phyloP scores from a whole-genome alignment of 2,329 filamentous ascomycete genomes.

The Cercospora janseana region DNA sequence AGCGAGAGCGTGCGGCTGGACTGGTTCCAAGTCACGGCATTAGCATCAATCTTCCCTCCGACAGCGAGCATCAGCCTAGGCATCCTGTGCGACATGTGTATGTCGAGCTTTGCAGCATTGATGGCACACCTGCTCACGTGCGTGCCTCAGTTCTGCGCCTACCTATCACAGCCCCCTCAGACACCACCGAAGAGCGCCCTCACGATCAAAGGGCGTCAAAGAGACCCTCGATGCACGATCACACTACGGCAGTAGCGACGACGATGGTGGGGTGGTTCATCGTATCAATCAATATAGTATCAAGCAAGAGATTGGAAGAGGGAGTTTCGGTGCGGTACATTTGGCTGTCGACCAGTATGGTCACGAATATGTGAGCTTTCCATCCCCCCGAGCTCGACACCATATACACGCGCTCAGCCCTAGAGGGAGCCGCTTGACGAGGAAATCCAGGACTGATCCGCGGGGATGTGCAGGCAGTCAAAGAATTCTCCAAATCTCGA shows the following conservation, averaged over 20 bases:
- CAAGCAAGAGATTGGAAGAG: slow-evolving; percentile 91
- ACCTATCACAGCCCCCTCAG: slow-evolving; percentile 62
- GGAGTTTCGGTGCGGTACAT: slow-evolving; percentile 93
- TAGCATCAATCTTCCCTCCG: slow-evolving; percentile 45
- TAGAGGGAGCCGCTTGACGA: background rate
- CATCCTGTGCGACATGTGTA: slow-evolving; percentile 53
- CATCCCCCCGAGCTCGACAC: slow-evolving; percentile 2
- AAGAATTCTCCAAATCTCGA: slow-evolving; percentile 93
- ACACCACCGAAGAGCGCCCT: slow-evolving; percentile 63
- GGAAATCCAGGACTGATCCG: slow-evolving; percentile 20
- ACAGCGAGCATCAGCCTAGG: slow-evolving; percentile 43
- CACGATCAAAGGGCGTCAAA: slow-evolving; percentile 64
- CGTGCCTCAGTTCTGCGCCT: slow-evolving; percentile 52
- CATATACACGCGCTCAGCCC: slow-evolving; percentile 10
- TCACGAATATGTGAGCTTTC: slow-evolving; percentile 75
- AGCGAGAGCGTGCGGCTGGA: slow-evolving; percentile 31
- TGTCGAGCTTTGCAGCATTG: slow-evolving; percentile 26
- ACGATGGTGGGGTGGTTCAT: slow-evolving; percentile 77
- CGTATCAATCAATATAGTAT: slow-evolving; percentile 94
- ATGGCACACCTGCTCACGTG: slow-evolving; percentile 14
- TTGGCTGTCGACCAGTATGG: slow-evolving; percentile 86
- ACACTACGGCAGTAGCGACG: slow-evolving; percentile 79
- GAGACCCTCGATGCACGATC: slow-evolving; percentile 90
- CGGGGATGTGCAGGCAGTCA: slow-evolving; percentile 67
- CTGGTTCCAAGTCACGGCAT: slow-evolving; percentile 47